Evolutionary conservation across 257 asterid genomes (phyloP).

Genomic region (Lavandula angustifolia): DNA sequence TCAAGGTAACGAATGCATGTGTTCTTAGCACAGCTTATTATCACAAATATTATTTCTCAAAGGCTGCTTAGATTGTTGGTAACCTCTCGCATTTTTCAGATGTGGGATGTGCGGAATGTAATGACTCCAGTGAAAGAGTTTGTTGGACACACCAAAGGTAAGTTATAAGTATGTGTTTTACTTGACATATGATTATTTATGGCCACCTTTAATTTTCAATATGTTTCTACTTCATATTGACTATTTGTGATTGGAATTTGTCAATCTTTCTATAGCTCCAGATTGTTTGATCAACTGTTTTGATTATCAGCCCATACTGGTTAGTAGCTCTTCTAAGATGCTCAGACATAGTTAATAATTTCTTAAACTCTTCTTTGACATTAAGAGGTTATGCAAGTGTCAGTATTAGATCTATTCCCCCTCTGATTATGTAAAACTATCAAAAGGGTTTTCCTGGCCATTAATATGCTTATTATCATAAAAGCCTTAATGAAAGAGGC

Average conservation of each 20-base stretch:
- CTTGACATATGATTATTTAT: background rate
- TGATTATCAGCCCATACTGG: background rate
- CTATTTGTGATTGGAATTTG: conserved; percentile 9
- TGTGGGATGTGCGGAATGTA: conserved; percentile 94
- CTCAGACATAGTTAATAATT: background rate
- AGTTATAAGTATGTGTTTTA: conserved; percentile 25
- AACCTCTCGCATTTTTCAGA: conserved; percentile 51
- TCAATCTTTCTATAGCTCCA: conserved; percentile 10
- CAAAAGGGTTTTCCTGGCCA: background rate
- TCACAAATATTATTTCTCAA: conserved; percentile 9
- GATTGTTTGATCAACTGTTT: conserved; percentile 5
- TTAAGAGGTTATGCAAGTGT: background rate
- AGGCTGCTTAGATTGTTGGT: conserved; percentile 25
- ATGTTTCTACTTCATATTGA: conserved; percentile 18
- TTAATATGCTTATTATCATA: background rate
- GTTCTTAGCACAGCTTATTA: conserved; percentile 22
- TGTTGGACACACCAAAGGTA: conserved; percentile 94
- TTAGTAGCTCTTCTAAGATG: background rate
- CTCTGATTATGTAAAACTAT: background rate
- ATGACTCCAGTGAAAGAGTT: conserved; percentile 93
- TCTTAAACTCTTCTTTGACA: conserved; percentile 2
- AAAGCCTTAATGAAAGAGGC: background rate
- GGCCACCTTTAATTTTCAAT: conserved; percentile 13
- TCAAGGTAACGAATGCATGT: conserved; percentile 55
- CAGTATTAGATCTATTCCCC: conserved; percentile 3